Evolutionary conservation across 768 basidiomycete genomes (phyloP).

Genomic region (Lactarius psammicola): DNA sequence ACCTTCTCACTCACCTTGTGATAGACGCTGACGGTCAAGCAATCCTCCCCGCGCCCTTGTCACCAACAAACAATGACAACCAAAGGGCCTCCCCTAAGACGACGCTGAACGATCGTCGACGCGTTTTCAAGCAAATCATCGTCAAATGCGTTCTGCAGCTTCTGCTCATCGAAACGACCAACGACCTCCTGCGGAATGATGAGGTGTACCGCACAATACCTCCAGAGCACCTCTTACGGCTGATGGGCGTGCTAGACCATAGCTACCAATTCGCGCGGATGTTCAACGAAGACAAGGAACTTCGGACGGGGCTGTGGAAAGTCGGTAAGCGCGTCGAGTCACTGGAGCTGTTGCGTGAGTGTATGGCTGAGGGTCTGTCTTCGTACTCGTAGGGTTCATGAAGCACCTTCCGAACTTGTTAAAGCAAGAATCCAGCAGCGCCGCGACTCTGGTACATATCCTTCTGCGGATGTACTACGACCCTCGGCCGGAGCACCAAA

Average conservation of each 20-base stretch:
- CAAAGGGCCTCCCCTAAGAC: conserved; percentile 47
- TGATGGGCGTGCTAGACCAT: conserved; percentile 96
- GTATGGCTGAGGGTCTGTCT: not conserved
- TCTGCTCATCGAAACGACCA: conserved; percentile 94
- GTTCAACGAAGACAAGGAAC: conserved; percentile 98
- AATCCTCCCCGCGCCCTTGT: conserved; percentile 86
- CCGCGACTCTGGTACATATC: conserved; percentile 90
- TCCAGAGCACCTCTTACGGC: conserved; percentile 84
- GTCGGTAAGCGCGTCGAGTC: conserved; percentile 66
- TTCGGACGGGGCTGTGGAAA: conserved; percentile 98
- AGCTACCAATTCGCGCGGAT: conserved; percentile 96
- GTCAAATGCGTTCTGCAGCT: conserved; percentile 99
- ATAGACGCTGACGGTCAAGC: conserved; percentile 63
- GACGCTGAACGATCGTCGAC: conserved; percentile 69
- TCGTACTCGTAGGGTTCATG: conserved; percentile 79
- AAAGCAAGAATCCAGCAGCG: conserved; percentile 97
- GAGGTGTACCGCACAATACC: conserved; percentile 93
- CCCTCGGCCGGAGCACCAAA: conserved; percentile 80
- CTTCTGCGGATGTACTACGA: conserved; percentile 94
- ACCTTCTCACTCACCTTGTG: conserved; percentile 27
- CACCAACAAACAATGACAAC: conserved; percentile 60
- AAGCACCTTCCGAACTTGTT: conserved; percentile 96
- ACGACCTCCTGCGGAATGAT: conserved; percentile 89
- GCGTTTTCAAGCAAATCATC: conserved; percentile 97
- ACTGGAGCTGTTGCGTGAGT: no score